phyloP scores from a whole-genome alignment of 169 alveolate species.

The Eimeria falciformis region DNA sequence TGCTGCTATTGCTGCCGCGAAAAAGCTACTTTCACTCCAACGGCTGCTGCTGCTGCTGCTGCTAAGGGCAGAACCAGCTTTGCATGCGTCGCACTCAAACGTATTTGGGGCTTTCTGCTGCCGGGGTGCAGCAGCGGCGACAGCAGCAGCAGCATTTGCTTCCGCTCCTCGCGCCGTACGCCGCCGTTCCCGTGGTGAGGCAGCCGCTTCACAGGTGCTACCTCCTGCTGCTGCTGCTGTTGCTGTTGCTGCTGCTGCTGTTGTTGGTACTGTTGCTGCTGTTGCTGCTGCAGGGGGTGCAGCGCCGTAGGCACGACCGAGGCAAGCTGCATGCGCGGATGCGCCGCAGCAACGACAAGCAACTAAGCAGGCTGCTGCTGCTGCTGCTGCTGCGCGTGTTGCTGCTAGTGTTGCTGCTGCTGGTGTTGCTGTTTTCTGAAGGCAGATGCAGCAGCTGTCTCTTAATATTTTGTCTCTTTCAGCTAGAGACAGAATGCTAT shows the following conservation, averaged over 20 bases:
- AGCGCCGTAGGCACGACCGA: background rate
- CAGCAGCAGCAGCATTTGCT: conserved; percentile 18
- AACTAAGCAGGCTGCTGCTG: background rate
- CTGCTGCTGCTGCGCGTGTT: background rate
- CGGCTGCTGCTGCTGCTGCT: conserved; percentile 13
- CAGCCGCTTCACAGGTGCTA: background rate
- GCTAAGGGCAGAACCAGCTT: background rate
- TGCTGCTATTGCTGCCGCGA: conserved; percentile 19
- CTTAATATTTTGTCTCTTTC: background rate
- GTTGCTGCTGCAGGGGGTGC: background rate
- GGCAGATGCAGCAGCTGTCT: conserved; percentile 33
- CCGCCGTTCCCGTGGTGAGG: conserved; percentile 9
- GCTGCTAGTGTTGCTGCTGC: background rate
- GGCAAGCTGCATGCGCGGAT: conserved; percentile 17
- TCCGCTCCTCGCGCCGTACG: background rate
- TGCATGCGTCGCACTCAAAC: conserved; percentile 35
- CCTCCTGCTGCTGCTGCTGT: background rate
- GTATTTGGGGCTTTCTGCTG: background rate
- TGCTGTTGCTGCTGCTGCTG: background rate
- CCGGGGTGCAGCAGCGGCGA: background rate
- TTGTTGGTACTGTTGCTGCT: background rate
- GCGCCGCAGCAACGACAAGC: conserved; percentile 12
- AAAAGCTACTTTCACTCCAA: background rate
- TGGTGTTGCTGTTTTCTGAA: background rate
- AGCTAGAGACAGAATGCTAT: background rate